Evolutionary conservation across 1,139 yeast genomes (phyloP), one percentile per base, ranked within the genome.

Genomic region (Yamadazyma dushanensis): DNA sequence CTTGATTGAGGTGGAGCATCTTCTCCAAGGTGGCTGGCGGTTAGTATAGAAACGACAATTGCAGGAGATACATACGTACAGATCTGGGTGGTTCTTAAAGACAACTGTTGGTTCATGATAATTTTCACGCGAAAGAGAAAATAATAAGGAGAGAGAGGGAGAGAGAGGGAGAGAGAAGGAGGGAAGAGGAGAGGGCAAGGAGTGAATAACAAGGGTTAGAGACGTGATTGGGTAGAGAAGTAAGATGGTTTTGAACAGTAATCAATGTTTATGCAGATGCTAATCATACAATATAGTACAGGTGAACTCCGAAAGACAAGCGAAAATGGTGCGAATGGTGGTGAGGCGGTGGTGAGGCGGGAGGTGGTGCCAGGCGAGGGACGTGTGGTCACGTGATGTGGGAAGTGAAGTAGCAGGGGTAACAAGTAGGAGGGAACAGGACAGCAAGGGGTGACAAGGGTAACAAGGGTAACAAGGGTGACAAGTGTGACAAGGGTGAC

Each of bases 1-100:
- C 80, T 39, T 77, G 70, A 64, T 87, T 87, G 54, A 88, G 72
- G 53, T 84, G 83, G 47, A 90, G 79, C 95, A 90, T 85, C 44
- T 81, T 83, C 70, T 86, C 86, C 54, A 68, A 55, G 39, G 45
- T 37, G 32, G 37, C 40, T 35, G 25, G 31, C 9, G 18, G 38
- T 35, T 35, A 35, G 38, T 35, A 35, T 8, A 16, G 26, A 11
- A 9, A 4, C 14, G 15, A 5, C 21, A 17, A 16, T 26, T 4
- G n/a, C n/a, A 5, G 8, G 26, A 13, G 26, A 11, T 16, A 4
- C 16, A 10, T 11, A 38, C 39, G 20, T 38, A 38, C 41, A 29
- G 27, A 41, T 39, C 30, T 46, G 50, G 14, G 36, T 38, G 17
- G 34, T 39, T 28, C 50, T 35, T 26, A 45, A 36, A 11, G 55